phyloP scores from a whole-genome alignment of 305 asterid species.

The Plantago rigida region DNA sequence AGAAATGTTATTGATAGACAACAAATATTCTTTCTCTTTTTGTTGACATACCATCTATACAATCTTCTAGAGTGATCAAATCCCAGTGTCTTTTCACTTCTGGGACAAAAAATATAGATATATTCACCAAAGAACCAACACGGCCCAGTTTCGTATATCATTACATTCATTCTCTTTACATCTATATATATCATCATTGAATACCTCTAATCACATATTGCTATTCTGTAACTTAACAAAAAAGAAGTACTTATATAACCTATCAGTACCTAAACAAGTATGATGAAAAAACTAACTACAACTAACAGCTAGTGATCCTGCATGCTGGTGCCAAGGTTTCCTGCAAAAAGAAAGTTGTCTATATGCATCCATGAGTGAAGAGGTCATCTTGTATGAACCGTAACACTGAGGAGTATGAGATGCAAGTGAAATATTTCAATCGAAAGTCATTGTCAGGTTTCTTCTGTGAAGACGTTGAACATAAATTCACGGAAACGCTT shows the following conservation, averaged over 20 bases:
- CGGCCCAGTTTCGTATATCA: conserved; percentile 9
- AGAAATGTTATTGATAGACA: too few species aligned
- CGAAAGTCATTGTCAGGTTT: conserved; percentile 29
- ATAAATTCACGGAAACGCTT: conserved; percentile 77
- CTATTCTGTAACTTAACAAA: conserved; percentile 1
- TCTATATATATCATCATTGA: conserved; percentile 16
- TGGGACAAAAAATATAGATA: conserved; percentile 6
- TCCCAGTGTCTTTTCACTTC: conserved; percentile 14
- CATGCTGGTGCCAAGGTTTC: conserved; percentile 5
- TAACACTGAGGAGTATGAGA: background rate
- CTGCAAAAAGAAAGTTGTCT: background rate
- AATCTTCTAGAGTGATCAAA: background rate
- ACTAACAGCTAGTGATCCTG: conserved; percentile 6
- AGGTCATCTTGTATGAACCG: conserved; percentile 8
- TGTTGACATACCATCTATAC: conserved; percentile 7
- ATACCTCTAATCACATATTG: conserved; percentile 7
- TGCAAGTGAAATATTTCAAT: conserved; percentile 8
- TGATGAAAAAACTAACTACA: conserved; percentile 13
- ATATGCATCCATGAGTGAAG: background rate
- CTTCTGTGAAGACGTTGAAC: conserved; percentile 63
- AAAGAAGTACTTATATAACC: background rate
- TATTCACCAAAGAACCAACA: conserved; percentile 12
- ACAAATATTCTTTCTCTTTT: too few species aligned
- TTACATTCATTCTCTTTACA: conserved; percentile 22
- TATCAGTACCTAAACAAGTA: conserved; percentile 20